A percentile compares a stretch with the other conserved stretches of the same genome.
Evolutionary conservation across 768 basidiomycete species (phyloP).

Genomic region (Phaeolepiota aurea): DNA sequence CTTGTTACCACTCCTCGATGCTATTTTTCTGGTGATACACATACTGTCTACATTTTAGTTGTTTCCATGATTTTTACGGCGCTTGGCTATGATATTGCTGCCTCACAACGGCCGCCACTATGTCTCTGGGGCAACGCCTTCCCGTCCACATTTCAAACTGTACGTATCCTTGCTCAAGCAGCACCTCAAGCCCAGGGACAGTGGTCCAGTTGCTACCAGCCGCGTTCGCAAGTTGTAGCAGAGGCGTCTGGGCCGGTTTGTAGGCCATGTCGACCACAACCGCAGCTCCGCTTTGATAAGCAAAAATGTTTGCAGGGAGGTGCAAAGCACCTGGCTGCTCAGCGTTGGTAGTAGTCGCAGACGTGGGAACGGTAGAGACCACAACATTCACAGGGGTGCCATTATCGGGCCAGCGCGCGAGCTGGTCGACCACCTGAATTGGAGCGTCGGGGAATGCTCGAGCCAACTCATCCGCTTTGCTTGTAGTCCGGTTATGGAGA

Average conservation of each 20-base stretch:
- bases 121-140: conserved; percentile 39
- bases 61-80: too few species aligned
- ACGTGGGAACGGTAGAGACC: conserved; percentile 82
- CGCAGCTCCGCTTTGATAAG: conserved; percentile 35
- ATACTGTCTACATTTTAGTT: too few species aligned
- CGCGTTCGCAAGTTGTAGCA: conserved; percentile 59
- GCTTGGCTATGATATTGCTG: conserved; percentile 12
- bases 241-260: conserved; percentile 76
- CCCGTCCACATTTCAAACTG: conserved; percentile 85
- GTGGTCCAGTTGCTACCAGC: conserved; percentile 49
- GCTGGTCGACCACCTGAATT: conserved; percentile 49
- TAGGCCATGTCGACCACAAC: conserved; percentile 94
- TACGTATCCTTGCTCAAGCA: conserved; percentile 83
- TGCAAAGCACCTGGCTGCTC: conserved; percentile 25
- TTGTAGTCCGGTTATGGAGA: conserved; percentile 77
- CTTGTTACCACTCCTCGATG: too few species aligned
- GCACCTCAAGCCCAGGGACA: conserved; percentile 76
- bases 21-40: too few species aligned
- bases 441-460: conserved; percentile 56
- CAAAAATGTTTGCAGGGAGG: conserved; percentile 52
- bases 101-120: conserved; percentile 16
- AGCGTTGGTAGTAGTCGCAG: conserved; percentile 34
- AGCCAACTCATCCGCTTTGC: conserved; percentile 65
- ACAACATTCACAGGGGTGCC: conserved; percentile 60
- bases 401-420: conserved; percentile 42